Percentiles rank a stretch among this genome's conserved stretches.
These are phyloP conservation scores for Mycena vitilis DNA, from an alignment of 768 basidiomycete genomes.

Conservation along the genomic window DNA sequence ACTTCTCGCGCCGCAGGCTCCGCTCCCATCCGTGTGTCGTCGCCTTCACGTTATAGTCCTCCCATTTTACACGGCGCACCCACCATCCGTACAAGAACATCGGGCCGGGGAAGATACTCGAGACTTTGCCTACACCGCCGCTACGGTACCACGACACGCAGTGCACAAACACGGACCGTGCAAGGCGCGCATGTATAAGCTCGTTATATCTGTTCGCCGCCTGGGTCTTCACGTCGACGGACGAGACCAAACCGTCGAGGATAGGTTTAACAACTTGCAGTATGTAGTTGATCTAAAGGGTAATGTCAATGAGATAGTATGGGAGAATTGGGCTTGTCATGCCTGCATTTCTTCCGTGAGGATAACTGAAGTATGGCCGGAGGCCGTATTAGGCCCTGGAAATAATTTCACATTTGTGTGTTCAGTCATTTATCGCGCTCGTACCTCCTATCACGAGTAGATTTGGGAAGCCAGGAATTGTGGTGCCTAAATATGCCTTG, in stretches of 20 bases:
- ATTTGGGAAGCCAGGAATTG: constrained; percentile 60
- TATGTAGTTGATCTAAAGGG: constrained; percentile 6
- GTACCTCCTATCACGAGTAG: constrained; percentile 54
- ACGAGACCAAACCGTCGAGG: background rate
- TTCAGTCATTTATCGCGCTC: constrained; percentile 1
- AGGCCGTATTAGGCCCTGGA: constrained; percentile 51
- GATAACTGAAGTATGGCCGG: constrained; percentile 41
- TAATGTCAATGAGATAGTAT: no score
- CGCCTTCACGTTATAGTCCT: constrained; percentile 10
- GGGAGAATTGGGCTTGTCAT: constrained; percentile 40
- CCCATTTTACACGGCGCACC: constrained; percentile 19
- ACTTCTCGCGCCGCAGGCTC: background rate
- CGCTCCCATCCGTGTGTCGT: background rate
- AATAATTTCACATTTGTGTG: background rate
- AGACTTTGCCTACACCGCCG: constrained; percentile 50
- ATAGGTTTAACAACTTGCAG: constrained; percentile 6
- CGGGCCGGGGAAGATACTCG: constrained; percentile 54
- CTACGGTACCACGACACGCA: constrained; percentile 57
- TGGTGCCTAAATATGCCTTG: constrained; percentile 57
- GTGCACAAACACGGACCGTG: constrained; percentile 35
- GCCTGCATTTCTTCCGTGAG: constrained; percentile 46
- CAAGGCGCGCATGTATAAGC: background rate
- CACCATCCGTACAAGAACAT: constrained; percentile 34
- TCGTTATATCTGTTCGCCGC: constrained; percentile 29
- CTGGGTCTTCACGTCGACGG: constrained; percentile 1